Percentiles rank a stretch among this genome's conserved stretches.
phyloP scores from a whole-genome alignment of 2,329 filamentous ascomycete species.

The Phaeosphaeriaceae sp. region DNA sequence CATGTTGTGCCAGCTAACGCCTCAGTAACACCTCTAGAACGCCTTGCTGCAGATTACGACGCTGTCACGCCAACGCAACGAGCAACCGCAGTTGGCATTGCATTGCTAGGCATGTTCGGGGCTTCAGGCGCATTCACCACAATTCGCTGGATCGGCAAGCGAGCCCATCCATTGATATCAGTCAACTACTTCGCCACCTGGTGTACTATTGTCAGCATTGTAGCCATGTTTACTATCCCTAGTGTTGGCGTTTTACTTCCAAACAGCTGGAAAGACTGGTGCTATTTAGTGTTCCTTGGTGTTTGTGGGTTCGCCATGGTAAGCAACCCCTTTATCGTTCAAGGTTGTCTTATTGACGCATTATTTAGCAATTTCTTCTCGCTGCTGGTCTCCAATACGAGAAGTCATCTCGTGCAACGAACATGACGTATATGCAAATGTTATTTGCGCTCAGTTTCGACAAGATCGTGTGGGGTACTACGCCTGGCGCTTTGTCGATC shows the following conservation, averaged over 20 bases:
- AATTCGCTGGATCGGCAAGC: constrained; percentile 79
- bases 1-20: constrained; percentile 43
- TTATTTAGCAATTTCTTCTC: constrained; percentile 74
- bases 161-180: constrained; percentile 80
- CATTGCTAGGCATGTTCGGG: constrained; percentile 78
- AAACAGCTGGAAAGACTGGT: constrained; percentile 64
- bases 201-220: constrained; percentile 70
- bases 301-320: constrained; percentile 77
- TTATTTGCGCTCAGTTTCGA: constrained; percentile 71
- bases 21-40: constrained; percentile 22
- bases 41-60: constrained; percentile 48
- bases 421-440: constrained; percentile 75
- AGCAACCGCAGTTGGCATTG: constrained; percentile 71
- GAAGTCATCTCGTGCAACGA: constrained; percentile 66
- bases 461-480: constrained; percentile 67
- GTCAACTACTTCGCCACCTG: constrained; percentile 83
- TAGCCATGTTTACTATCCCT: constrained; percentile 64
- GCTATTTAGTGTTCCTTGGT: constrained; percentile 71
- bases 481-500: constrained; percentile 63
- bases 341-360: neutral
- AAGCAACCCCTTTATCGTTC: constrained; percentile 12
- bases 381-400: constrained; percentile 78
- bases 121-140: constrained; percentile 75
- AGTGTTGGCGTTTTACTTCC: constrained; percentile 65
- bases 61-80: constrained; percentile 67